Base-by-base conservation (phyloP, 768 basidiomycete genomes). In the Pleurotus tuber-regium region DNA sequence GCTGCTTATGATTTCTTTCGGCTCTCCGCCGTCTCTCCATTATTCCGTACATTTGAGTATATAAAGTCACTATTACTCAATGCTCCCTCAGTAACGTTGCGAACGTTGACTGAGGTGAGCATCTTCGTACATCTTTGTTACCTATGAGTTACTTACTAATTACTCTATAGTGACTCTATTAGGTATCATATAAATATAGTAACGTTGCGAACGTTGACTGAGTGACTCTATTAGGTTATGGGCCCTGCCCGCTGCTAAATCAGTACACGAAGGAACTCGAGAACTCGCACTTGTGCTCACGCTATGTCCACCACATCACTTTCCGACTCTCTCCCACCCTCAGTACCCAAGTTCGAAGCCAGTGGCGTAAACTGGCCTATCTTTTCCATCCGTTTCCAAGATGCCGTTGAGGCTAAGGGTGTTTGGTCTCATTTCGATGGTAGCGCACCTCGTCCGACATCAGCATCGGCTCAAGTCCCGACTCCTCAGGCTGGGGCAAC, bases 311-410 rank as follows among this genome's bases (percentile, higher is more conserved):
- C 54, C 9, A 52, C 56, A 7, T 49, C 61, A 39, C 54, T 59
- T 12, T 54, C 60, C 24, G 60, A 66, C 43, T 42, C 58, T 12
- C 59, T 66, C 0, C 65, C 58, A 0, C 57, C 56, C 0, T 50
- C 59, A 52, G 59, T 72, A 2, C 68, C 65, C 0, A 68, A 66
- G 46, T 61, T 72, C n/a, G 61, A 67, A 19, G 38, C 62, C 14
- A 57, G 64, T 16, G 64, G 67, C 4, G 8, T 50, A 3, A 71
- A 71, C 55, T 71, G 67, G 68, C 57, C 56, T 2, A 61, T 68
- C 30, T 70, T 65, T 35, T 35, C 25, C 1, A 21, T 65, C 24
- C 59, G 58, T 31, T 69, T 69, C 44, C 16, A 55, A 31, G 57
- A 56, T 18, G 61, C 64, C 16, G 61, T 69, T 25, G 53, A 63